Evolutionary conservation across 108 stramenopile species (phyloP).

Genomic region (Mayamaea pseudoterrestris): DNA sequence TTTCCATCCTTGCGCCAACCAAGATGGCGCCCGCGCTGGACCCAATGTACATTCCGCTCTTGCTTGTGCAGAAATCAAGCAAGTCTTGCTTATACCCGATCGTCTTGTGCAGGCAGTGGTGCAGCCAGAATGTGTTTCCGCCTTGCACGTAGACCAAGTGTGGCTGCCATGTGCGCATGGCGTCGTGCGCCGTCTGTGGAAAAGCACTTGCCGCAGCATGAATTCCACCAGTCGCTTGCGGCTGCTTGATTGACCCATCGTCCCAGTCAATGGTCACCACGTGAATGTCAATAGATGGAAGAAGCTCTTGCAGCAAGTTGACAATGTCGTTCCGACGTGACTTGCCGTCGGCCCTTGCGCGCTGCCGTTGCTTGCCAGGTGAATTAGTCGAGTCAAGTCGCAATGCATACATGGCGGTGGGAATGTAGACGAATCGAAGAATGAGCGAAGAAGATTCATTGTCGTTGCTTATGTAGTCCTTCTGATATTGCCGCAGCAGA

Average conservation of each 20-base stretch:
- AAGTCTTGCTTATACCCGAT: conserved; percentile 14
- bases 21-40: conserved; percentile 79
- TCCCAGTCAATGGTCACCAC: conserved; percentile 54
- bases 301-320: conserved; percentile 23
- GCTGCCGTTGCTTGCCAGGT: conserved; percentile 81
- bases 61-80: background rate
- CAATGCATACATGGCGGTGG: conserved; percentile 82
- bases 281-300: conserved; percentile 4
- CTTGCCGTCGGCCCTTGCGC: conserved; percentile 72
- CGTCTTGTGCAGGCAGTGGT: conserved; percentile 63
- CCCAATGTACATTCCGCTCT: conserved; percentile 55
- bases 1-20: conserved; percentile 46
- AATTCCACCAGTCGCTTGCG: conserved; percentile 7
- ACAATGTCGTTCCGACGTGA: conserved; percentile 48
- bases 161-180: conserved; percentile 51
- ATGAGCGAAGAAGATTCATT: background rate
- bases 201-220: background rate
- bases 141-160: conserved; percentile 78
- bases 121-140: conserved; percentile 86
- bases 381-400: conserved; percentile 42
- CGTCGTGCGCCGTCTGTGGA: conserved; percentile 20
- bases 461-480: background rate
- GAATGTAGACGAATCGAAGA: conserved; percentile 67
- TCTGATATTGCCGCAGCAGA: background rate
- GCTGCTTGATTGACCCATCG: conserved; percentile 67